Evolutionary conservation across 169 alveolate genomes (phyloP).

Genomic region (Eimeria maxima): DNA sequence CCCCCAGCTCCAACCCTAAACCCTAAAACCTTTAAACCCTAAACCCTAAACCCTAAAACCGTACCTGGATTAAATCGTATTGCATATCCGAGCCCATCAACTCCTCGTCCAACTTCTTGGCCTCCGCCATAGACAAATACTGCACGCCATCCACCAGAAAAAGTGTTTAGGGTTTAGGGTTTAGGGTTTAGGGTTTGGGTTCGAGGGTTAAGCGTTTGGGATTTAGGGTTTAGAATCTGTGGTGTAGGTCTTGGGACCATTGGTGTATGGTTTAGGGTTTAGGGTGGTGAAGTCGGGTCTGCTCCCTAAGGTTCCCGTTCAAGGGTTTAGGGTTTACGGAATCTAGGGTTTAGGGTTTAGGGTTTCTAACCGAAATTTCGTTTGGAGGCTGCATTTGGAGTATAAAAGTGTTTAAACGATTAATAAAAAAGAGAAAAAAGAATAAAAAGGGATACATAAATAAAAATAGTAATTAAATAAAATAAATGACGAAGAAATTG

Average conservation of each 20-base stretch:
- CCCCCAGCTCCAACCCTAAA: too few relatives aligned
- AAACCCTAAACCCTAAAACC: too few relatives aligned
- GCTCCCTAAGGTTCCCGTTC: too few relatives aligned
- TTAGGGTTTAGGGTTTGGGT: slow-evolving; percentile 38
- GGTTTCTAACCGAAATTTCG: not conserved
- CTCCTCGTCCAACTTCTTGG: slow-evolving; percentile 85
- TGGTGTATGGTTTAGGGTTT: not conserved
- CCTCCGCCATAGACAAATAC: slow-evolving; percentile 80
- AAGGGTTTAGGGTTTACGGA: not conserved
- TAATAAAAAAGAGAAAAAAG: too few relatives aligned
- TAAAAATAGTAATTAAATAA: too few relatives aligned
- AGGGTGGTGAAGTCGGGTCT: too few relatives aligned
- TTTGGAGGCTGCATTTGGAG: not conserved
- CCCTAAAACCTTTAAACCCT: too few relatives aligned
- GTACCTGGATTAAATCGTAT: slow-evolving; percentile 86
- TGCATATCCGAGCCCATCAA: slow-evolving; percentile 86
- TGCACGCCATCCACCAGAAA: not conserved
- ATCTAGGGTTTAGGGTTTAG: slow-evolving; percentile 5
- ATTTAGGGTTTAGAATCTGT: not conserved
- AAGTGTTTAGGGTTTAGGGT: not conserved
- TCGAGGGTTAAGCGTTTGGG: not conserved
- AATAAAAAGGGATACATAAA: too few relatives aligned
- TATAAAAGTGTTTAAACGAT: too few relatives aligned
- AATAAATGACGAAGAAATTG: too few relatives aligned
- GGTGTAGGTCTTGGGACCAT: not conserved